Evolutionary conservation across 2,329 filamentous ascomycete species (phyloP), one percentile per base, ranked within the genome.

Genomic region (Dothideomycetidae sp.): DNA sequence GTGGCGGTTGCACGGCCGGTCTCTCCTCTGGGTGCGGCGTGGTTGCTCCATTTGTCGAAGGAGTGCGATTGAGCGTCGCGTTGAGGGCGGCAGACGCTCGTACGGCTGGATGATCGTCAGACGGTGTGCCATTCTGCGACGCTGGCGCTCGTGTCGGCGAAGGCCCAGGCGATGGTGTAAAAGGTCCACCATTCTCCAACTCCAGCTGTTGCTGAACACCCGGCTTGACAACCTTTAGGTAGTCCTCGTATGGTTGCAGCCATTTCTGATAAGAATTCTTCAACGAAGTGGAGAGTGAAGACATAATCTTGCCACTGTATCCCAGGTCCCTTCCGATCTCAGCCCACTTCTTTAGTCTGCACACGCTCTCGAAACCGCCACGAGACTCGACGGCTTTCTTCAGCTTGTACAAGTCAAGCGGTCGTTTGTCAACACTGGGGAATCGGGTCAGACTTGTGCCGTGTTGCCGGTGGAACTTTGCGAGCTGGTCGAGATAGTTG

Each of bases 221-320:
- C 3, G 90, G 90, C 56, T 94, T 96, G 36, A 84, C 88, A 10
- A 88, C 66, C 36, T 81, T 74, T 30, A 98, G 64, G 54, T 93
- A 98, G 45, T 96, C 85, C 58, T 98, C 90, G 50, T 96, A 98
- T 0, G 90, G 90, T 53, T 85, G 83, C 3, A 98, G 75, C 83
- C 90, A 98, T 60, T 88, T 78, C 56, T 93, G 85, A 51, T 92
- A 98, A 0, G 90, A 96, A 58, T 98, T 98, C 58, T 96, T 98
- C 29, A 98, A 70, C 4, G 90, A 96, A 0, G 90, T 98, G 4
- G 90, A 98, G 32, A 98, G 65, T 5, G 90, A 96, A 2, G 88
- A 96, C 90, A 98, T 98, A 45, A 98, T 98, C 65, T 98, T 98
- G 54, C 90, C 90, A 54, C 88, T 96, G 60, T 98, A 98, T 38